Conservation (phyloP, 2,329 filamentous ascomycete genomes). For the Fusarium dlaminii region DNA sequence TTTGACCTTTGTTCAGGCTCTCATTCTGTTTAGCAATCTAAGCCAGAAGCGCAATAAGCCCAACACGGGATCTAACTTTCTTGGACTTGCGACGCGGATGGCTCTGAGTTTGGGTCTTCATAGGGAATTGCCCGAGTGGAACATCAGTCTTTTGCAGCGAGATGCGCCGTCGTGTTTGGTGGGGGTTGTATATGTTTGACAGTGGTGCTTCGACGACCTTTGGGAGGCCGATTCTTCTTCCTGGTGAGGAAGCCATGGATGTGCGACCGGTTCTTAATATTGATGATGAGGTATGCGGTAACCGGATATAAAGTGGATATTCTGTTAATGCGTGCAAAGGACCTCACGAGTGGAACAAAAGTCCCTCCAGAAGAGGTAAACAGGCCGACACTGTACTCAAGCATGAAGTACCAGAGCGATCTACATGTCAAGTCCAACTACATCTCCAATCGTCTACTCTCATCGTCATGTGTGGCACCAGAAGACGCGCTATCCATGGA, state of each 20-base stretch:
- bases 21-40: background rate
- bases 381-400: background rate
- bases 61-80: background rate
- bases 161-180: background rate
- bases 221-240: background rate
- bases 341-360: background rate
- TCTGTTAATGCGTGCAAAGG: background rate
- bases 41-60: background rate
- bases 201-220: background rate
- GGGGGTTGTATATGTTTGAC: background rate
- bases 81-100: background rate
- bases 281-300: background rate
- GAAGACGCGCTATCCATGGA: background rate
- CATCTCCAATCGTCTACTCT: background rate
- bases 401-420: background rate
- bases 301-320: fast-evolving
- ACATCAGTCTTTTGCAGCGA: background rate
- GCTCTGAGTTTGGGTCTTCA: background rate
- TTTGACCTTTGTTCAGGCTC: background rate
- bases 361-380: background rate
- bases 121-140: background rate
- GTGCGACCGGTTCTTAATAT: background rate
- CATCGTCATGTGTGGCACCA: background rate
- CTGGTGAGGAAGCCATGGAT: background rate
- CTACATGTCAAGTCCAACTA: background rate